Evolutionary conservation across 2,329 filamentous ascomycete genomes (phyloP), one percentile per base, ranked within the genome.

Genomic region (Aspergillus sergii): DNA sequence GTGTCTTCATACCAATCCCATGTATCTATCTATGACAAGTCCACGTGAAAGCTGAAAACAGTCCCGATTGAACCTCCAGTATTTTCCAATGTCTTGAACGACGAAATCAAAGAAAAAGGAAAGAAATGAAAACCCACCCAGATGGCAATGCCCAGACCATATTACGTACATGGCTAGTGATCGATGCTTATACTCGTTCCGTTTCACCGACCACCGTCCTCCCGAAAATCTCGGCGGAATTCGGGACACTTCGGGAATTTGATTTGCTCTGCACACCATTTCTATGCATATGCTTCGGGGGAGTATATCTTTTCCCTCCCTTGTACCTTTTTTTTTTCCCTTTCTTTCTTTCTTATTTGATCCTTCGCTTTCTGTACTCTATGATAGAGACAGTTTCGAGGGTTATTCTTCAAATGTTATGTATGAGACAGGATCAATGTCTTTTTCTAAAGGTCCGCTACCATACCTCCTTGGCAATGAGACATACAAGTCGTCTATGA

Each of bases 201-300:
- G 59, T 61, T 65, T 34, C 59, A 36, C 65, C 65, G 65, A 64
- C 26, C 19, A 51, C 8, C 2, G 14, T 36, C 21, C 36, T 32
- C 45, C 60, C 60, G 60, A 58, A 41, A 53, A 39, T 57, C 28
- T 62, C 69, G 69, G 69, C 64, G n/a, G 67, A 69, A 65, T 46
- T 65, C 69, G 69, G 69, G 69, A 68, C 54, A 58, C 4, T n/a
- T 61, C 67, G 62, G 67, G 60, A 66, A 65, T 65, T 60, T 66
- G 63, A 64, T 69, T 69, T 66, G 58, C 62, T 51, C 39, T 59
- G 41, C 34, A 36, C 32, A 21, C 56, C 51, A 28, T 41, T 56
- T 51, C 48, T 19, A 32, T 56, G 21, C 28, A 43, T 28, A 50
- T 58, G 55, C 23, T 55, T 56, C 45, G 30, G 30, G 57, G 30